Percentiles rank a stretch among this genome's conserved stretches.
Conservation (phyloP, 306 rosid species). For the Coriaria nepalensis region DNA sequence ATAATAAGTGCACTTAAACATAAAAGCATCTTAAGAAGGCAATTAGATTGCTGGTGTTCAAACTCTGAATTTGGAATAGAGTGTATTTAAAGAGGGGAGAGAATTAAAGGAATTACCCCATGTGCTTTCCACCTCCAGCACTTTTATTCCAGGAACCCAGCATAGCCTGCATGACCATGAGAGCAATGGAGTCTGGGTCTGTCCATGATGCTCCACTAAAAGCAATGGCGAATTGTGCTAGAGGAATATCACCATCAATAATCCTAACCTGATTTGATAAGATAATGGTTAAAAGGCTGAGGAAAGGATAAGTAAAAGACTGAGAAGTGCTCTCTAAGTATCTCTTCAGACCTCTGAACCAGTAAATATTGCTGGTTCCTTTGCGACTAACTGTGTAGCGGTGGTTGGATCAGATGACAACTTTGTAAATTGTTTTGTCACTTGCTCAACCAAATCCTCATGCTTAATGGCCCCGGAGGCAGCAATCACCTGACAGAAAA, state of each 20-base stretch:
- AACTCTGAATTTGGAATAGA: too few relatives aligned
- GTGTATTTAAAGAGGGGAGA: not conserved
- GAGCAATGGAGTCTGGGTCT: slow-evolving; percentile 84
- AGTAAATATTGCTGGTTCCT: slow-evolving; percentile 72
- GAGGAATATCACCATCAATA: slow-evolving; percentile 71
- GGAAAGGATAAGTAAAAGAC: not conserved
- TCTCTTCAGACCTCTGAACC: slow-evolving; percentile 73
- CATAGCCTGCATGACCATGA: slow-evolving; percentile 99
- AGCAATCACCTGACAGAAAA: slow-evolving; percentile 51
- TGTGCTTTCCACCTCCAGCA: slow-evolving; percentile 88
- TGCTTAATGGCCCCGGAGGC: slow-evolving; percentile 91
- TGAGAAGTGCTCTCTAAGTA: slow-evolving; percentile 2
- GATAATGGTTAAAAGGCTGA: slow-evolving; percentile 6
- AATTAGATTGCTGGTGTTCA: too few relatives aligned
- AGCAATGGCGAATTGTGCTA: slow-evolving; percentile 90
- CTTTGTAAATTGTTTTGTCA: slow-evolving; percentile 55
- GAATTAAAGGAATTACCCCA: slow-evolving; percentile 45
- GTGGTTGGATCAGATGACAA: slow-evolving; percentile 67
- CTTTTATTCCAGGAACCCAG: slow-evolving; percentile 90
- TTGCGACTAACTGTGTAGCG: slow-evolving; percentile 59
- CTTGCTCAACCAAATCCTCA: slow-evolving; percentile 60
- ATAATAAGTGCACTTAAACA: slow-evolving; percentile 2
- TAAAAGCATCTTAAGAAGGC: too few relatives aligned
- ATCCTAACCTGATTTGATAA: slow-evolving; percentile 61
- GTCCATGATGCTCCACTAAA: slow-evolving; percentile 94